A percentile compares a stretch with the other conserved stretches of the same genome.
phyloP scores from a whole-genome alignment of 176 grass and related monocot species.

The Saccharum officinarum region DNA sequence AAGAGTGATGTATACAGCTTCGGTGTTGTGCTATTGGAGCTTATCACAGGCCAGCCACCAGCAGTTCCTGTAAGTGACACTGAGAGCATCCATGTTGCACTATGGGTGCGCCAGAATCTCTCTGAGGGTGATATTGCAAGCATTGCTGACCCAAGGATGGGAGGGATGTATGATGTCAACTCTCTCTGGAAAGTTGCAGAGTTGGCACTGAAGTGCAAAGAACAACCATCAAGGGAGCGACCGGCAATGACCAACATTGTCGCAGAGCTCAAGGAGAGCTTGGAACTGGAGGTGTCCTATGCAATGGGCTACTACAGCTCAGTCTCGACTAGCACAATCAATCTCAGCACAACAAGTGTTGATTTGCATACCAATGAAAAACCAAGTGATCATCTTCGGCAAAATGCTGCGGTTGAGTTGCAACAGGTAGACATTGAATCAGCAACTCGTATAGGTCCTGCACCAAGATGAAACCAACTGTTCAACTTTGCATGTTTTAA shows the following conservation, averaged over 20 bases:
- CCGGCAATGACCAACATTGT: slow-evolving; percentile 39
- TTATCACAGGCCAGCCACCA: slow-evolving; percentile 27
- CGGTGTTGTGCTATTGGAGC: slow-evolving; percentile 41
- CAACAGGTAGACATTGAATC: neutral
- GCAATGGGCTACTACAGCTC: slow-evolving; percentile 21
- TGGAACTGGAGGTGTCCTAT: slow-evolving; percentile 29
- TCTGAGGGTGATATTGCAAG: slow-evolving; percentile 34
- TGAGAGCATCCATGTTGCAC: slow-evolving; percentile 37
- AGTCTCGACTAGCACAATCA: neutral
- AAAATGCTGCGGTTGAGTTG: neutral
- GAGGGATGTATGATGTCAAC: slow-evolving; percentile 27
- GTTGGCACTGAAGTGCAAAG: slow-evolving; percentile 42
- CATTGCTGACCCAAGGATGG: slow-evolving; percentile 35
- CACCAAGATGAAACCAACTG: neutral
- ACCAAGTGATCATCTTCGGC: neutral
- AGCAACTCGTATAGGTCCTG: neutral
- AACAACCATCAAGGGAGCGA: slow-evolving; percentile 29
- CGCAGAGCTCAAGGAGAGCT: slow-evolving; percentile 36
- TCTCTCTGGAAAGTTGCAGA: slow-evolving; percentile 47
- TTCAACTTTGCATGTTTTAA: neutral
- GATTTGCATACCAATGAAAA: neutral
- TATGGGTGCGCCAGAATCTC: slow-evolving; percentile 45
- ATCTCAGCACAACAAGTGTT: neutral
- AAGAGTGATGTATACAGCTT: slow-evolving; percentile 50
- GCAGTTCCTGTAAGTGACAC: neutral